Conservation (phyloP, 805 yeast genomes). For the Hanseniaspora lachancei region DNA sequence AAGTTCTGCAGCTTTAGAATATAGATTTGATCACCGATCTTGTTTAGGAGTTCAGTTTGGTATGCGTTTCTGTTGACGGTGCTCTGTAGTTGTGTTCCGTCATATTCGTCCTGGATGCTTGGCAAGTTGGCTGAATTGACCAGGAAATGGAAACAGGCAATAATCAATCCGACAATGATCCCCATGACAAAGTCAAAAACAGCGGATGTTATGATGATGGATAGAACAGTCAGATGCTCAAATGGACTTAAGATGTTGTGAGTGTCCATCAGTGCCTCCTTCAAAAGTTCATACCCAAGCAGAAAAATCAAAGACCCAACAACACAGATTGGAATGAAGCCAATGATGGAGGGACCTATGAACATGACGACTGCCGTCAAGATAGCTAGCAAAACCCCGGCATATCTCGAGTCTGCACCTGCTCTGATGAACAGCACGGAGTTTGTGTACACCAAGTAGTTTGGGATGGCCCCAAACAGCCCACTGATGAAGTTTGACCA, state of each 20-base stretch:
- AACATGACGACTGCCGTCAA: constrained; percentile 74
- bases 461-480: constrained; percentile 73
- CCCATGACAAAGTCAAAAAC: constrained; percentile 90
- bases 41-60: constrained; percentile 69
- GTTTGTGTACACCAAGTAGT: constrained; percentile 89
- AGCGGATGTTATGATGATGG: constrained; percentile 91
- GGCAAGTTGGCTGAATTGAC: constrained; percentile 78
- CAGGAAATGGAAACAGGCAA: constrained; percentile 92
- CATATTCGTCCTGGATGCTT: constrained; percentile 66
- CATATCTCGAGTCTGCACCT: constrained; percentile 80
- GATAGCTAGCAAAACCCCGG: constrained; percentile 77
- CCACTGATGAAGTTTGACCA: constrained; percentile 80
- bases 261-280: constrained; percentile 79
- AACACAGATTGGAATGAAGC: constrained; percentile 87
- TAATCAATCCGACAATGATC: constrained; percentile 72
- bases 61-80: constrained; percentile 84
- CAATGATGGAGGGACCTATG: constrained; percentile 84
- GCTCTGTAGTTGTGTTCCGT: constrained; percentile 81
- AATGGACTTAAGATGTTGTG: constrained; percentile 57
- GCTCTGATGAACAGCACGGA: constrained; percentile 83
- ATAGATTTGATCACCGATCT: constrained; percentile 83
- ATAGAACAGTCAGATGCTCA: constrained; percentile 72
- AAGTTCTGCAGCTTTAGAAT: constrained; percentile 79
- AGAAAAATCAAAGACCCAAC: constrained; percentile 86
- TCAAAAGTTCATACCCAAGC: constrained; percentile 77